Percentiles rank a stretch among this genome's conserved stretches.
Evolutionary conservation across 2,329 filamentous ascomycete genomes (phyloP).

Genomic region (Alternaria viburni): DNA sequence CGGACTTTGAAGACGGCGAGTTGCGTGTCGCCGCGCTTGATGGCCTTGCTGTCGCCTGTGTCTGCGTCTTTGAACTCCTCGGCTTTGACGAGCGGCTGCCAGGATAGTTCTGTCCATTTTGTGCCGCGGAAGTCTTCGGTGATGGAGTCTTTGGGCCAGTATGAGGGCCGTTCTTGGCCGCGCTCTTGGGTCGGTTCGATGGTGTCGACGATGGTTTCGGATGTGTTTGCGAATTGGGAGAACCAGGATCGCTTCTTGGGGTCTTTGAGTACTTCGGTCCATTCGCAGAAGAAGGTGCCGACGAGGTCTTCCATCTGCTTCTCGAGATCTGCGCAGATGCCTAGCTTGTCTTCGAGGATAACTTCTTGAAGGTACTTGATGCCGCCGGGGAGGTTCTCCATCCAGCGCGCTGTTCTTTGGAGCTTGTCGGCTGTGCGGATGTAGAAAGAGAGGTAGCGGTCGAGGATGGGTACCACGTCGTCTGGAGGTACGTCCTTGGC

Average conservation of each 20-base stretch:
- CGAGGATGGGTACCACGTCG: slow-evolving; percentile 81
- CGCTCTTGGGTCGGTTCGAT: slow-evolving; percentile 77
- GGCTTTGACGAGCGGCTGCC: slow-evolving; percentile 80
- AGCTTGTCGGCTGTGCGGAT: slow-evolving; percentile 91
- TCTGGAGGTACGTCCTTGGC: slow-evolving; percentile 85
- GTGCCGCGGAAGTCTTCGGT: slow-evolving; percentile 75
- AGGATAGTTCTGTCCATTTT: slow-evolving; percentile 70
- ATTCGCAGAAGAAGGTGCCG: slow-evolving; percentile 86
- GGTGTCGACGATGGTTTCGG: slow-evolving; percentile 67
- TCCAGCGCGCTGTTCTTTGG: slow-evolving; percentile 86
- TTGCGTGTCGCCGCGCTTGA: slow-evolving; percentile 89
- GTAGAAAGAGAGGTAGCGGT: slow-evolving; percentile 92
- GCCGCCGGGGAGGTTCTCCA: slow-evolving; percentile 82
- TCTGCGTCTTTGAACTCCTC: slow-evolving; percentile 72
- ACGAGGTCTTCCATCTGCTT: slow-evolving; percentile 87
- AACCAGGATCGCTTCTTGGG: slow-evolving; percentile 74
- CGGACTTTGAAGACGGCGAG: slow-evolving; percentile 84
- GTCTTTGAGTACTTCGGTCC: slow-evolving; percentile 79
- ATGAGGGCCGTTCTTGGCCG: slow-evolving; percentile 73
- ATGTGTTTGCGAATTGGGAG: slow-evolving; percentile 82
- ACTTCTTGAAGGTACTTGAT: slow-evolving; percentile 84
- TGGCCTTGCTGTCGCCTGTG: slow-evolving; percentile 74
- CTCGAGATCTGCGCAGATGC: slow-evolving; percentile 83
- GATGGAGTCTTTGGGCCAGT: slow-evolving; percentile 74
- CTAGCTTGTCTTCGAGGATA: slow-evolving; percentile 82